These are phyloP conservation scores for Lichtheimia ornata DNA, from an alignment of 371 early-diverging fungal species.

Conservation along the genomic window DNA sequence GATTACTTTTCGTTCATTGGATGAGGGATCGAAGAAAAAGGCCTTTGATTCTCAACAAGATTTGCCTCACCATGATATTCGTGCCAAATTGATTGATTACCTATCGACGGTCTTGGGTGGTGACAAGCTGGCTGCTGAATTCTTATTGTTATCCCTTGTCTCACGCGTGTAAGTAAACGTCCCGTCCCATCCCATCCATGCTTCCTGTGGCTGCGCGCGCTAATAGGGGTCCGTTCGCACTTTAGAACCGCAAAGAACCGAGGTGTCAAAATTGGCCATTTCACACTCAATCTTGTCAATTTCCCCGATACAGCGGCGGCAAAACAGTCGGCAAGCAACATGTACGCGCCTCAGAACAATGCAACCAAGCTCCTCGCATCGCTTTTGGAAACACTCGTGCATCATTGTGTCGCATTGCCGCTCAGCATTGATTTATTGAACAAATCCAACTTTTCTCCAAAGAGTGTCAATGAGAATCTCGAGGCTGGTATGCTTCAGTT, in stretches of 20 bases:
- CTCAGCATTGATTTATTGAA: slow-evolving; percentile 56
- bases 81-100: slow-evolving; percentile 52
- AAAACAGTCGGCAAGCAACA: slow-evolving; percentile 3
- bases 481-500: slow-evolving; percentile 63
- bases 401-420: slow-evolving; percentile 49
- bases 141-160: slow-evolving; percentile 57
- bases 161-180: slow-evolving; percentile 54
- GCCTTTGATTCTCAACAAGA: slow-evolving; percentile 11
- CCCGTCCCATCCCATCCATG: neutral
- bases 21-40: slow-evolving; percentile 1
- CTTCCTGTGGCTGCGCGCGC: neutral
- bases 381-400: slow-evolving; percentile 38
- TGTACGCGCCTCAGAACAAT: slow-evolving; percentile 14
- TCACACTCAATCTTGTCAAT: slow-evolving; percentile 46
- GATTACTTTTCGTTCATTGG: slow-evolving; percentile 29
- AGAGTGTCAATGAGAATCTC: slow-evolving; percentile 50
- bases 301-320: slow-evolving; percentile 20
- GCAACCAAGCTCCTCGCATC: slow-evolving; percentile 16
- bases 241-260: slow-evolving; percentile 36
- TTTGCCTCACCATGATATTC: slow-evolving; percentile 22
- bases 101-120: slow-evolving; percentile 51
- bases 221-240: neutral
- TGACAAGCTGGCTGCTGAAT: slow-evolving; percentile 60
- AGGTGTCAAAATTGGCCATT: slow-evolving; percentile 50
- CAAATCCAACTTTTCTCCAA: slow-evolving; percentile 49